Evolutionary conservation across 345 rosid species (phyloP), one percentile per base, ranked within the genome.

Genomic region (Aurinia saxatilis): DNA sequence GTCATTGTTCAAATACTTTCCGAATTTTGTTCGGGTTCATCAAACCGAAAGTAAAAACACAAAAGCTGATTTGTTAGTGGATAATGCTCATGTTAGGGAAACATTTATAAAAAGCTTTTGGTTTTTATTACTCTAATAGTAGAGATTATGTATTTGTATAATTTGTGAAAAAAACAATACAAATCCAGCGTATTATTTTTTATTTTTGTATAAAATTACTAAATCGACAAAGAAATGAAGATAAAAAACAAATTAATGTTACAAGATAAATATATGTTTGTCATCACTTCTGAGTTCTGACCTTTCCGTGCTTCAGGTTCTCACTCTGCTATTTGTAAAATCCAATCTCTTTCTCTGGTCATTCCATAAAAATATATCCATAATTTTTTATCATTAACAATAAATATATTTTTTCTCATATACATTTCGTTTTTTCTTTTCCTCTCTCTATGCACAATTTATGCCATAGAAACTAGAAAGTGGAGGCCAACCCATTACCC

Each of bases 281-380:
- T 53, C 63, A 37, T 44, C 67, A 27, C 25, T 44, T 60, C 47
- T 60, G 60, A 27, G 17, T 44, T 60, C 47, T 60, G 60, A 51
- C 40, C 3, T 5, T 21, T 44, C 34, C 51, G 48, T 60, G 73
- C 49, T 46, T 59, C 50, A 59, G 72, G 72, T 50, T 68, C 38
- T 36, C 61, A 27, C 61, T 42, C 39, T 44, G 63, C 50, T 61
- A 45, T 52, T 52, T 37, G 57, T 45, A 29, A 53, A 60, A 53
- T 53, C 60, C 68, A 53, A 61, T 61, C 46, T 69, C 42, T 19
- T 12, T 13, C n/a, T 18, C 63, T 70, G 68, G 74, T 70, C 68
- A 68, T 62, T 54, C 46, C 8, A 3, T 37, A 15, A 38, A 12
- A 17, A 16, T 45, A 46, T 47, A 15, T 27, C 40, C 16, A 30